Base-by-base conservation (phyloP, 2,329 filamentous ascomycete species). In the Colletotrichum sp. region DNA sequence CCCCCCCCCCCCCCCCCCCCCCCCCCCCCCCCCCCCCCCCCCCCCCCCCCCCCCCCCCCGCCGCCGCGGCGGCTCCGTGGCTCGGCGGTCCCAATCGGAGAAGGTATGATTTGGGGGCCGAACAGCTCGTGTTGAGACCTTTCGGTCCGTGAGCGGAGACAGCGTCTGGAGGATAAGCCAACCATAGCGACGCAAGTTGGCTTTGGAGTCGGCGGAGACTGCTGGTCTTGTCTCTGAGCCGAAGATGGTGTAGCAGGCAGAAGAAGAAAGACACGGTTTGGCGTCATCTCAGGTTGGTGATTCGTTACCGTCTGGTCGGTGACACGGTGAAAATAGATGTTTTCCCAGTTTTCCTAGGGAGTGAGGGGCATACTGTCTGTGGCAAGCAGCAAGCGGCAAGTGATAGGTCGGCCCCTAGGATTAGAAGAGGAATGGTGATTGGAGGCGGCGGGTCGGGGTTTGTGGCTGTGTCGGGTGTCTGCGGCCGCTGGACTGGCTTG, bases 281-380 rank as follows among this genome's bases (percentile, higher is more conserved):
- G 7, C 48, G 36, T 68, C 34, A 18, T 52, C 39, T 21, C 12
- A 34, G 14, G 6, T 14, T 36, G 79, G n/a, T 82, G 81, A 82
- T 84, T 83, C 79, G 83, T 80, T 84, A 84, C 82, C 83, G 75
- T 75, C 43, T 72, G 64, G 75, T 77, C 80, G 83, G 82, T 59
- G 78, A 82, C 63, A 21, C 36, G 61, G 18, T 75, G 63, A 43
- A 55, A 43, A 52, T 26, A 28, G 39, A 48, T 48, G 39, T n/a
- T 48, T 48, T 48, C 30, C 57, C 10, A 61, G 39, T 48, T 48
- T 48, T 48, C 30, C 57, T 2, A 61, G 28, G 57, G 24, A 61
- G 28, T 6, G 57, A 48, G 39, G 18, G 39, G 39, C 55, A 59
- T 59, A 18, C 26, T 59, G 26, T 28, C 26, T 59, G 55, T 24